These are phyloP conservation scores for Ogataea sp. DNA, from an alignment of 805 yeast genomes.

Conservation along the genomic window DNA sequence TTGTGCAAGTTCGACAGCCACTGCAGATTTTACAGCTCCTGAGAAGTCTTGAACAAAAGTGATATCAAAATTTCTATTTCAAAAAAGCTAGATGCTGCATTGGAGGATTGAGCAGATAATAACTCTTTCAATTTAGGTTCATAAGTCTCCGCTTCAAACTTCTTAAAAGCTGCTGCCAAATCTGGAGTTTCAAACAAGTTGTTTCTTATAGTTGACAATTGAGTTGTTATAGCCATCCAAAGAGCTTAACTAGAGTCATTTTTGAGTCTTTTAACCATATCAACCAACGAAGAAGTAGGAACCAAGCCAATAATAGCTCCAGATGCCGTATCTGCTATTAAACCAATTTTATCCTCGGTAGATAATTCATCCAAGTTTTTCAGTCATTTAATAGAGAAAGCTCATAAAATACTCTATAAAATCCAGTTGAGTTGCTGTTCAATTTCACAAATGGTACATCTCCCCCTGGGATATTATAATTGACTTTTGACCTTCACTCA, in stretches of 20 bases:
- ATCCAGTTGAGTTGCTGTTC: constrained; percentile 43
- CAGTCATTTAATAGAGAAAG: constrained; percentile 30
- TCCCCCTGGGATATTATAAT: constrained; percentile 7
- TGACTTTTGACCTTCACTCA: constrained; percentile 9
- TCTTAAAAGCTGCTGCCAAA: constrained; percentile 18
- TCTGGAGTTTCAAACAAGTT: constrained; percentile 30
- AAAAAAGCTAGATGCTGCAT: constrained; percentile 1
- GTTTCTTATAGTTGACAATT: constrained; percentile 27
- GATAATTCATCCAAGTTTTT: constrained; percentile 30
- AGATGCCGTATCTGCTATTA: constrained; percentile 44
- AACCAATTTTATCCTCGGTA: constrained; percentile 43
- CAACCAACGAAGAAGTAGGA: constrained; percentile 35
- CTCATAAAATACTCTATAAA: constrained; percentile 48
- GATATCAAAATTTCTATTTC: constrained; percentile 2
- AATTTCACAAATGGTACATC: constrained; percentile 26
- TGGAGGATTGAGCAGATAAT: constrained; percentile 4
- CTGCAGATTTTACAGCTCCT: constrained; percentile 10
- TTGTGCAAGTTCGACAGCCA: too few relatives aligned
- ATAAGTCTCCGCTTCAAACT: constrained; percentile 27
- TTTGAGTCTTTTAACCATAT: constrained; percentile 28
- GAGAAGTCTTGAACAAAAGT: neutral
- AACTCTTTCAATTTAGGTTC: constrained; percentile 20
- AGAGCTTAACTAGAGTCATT: constrained; percentile 35
- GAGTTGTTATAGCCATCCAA: constrained; percentile 45
- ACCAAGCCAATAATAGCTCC: constrained; percentile 39